These are phyloP conservation scores for Aspergillus amoenus DNA, from an alignment of 2,329 filamentous ascomycete species.

Conservation along the genomic window DNA sequence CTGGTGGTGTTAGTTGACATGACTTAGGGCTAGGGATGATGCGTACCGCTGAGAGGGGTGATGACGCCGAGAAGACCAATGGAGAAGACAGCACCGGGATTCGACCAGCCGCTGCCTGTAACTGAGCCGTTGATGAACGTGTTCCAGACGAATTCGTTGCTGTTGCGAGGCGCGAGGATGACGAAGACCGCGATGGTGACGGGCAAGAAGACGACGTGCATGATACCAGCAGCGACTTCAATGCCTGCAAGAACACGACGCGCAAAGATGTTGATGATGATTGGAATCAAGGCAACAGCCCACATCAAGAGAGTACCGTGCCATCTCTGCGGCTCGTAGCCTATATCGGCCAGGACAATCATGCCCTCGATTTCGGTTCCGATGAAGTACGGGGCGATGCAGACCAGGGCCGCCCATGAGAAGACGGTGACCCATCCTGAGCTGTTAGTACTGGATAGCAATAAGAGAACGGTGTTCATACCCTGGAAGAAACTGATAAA, in stretches of 20 bases:
- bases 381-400: slow-evolving; percentile 26
- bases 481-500: slow-evolving; percentile 26
- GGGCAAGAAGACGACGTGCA: slow-evolving; percentile 26
- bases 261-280: slow-evolving; percentile 52
- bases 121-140: slow-evolving; percentile 17
- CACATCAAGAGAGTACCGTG: slow-evolving; percentile 51
- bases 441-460: not conserved
- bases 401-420: slow-evolving; percentile 29
- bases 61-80: slow-evolving; percentile 15
- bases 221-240: slow-evolving; percentile 16
- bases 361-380: slow-evolving; percentile 38
- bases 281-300: slow-evolving; percentile 47
- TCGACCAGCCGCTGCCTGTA: slow-evolving; percentile 23
- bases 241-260: slow-evolving; percentile 15
- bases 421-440: slow-evolving; percentile 23
- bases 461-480: not conserved
- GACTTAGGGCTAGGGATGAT: not conserved
- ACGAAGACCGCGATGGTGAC: slow-evolving; percentile 21
- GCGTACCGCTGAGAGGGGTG: slow-evolving; percentile 16
- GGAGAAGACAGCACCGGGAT: slow-evolving; percentile 20
- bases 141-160: slow-evolving; percentile 23
- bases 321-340: slow-evolving; percentile 27
- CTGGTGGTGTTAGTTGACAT: slow-evolving; percentile 8
- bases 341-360: slow-evolving; percentile 28
- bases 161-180: slow-evolving; percentile 22